Base-by-base conservation (phyloP, 1,139 yeast species). In the Blastobotrys aristatus region DNA sequence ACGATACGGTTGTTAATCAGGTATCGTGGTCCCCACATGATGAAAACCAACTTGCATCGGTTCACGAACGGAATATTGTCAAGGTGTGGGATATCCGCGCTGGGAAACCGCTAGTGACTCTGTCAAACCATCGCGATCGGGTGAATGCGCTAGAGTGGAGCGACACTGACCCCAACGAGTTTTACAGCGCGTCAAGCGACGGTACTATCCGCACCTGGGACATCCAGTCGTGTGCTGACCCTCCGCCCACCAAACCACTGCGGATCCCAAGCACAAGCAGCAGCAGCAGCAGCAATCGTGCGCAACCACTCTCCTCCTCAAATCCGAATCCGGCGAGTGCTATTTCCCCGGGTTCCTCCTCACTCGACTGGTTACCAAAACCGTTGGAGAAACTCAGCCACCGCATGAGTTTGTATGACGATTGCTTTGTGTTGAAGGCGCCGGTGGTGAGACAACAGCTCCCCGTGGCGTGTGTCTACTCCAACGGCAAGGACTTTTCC, bases 121-220 rank as follows among this genome's bases (percentile, higher is more conserved):
- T 84, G 34, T n/a, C 2, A 5, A 62, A 67, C 5, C 89, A 83
- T 59, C 64, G 70, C 7, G 82, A 77, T 51, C 60, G 64, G 30
- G 71, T 84, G 14, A 76, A 79, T 14, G 68, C 80, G 21, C 61
- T 85, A 29, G 80, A 80, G 55, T 86, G 95, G 95, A 64, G 72
- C 3, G 38, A 38, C 1, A 63, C 63, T 16, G 68, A 73, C 48
- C 67, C 72, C 10, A 69, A 73, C 31, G 83, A 80, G 57, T 61
- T 85, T 37, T 56, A 55, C 31, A 73, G 84, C 1, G 85, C 87
- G 4, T 80, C 86, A 2, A 70, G 72, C 51, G 92, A 85, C 60
- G 94, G 94, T 2, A 79, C 77, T 50, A 76, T 86, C 14, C 72
- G 84, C 13, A 84, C 82, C 55, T 86, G 95, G 95, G 83, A 82